Percentiles rank a stretch among this genome's conserved stretches.
These are phyloP conservation scores for Gastrodia elata DNA, from an alignment of 106 monocot species.

Conservation along the genomic window DNA sequence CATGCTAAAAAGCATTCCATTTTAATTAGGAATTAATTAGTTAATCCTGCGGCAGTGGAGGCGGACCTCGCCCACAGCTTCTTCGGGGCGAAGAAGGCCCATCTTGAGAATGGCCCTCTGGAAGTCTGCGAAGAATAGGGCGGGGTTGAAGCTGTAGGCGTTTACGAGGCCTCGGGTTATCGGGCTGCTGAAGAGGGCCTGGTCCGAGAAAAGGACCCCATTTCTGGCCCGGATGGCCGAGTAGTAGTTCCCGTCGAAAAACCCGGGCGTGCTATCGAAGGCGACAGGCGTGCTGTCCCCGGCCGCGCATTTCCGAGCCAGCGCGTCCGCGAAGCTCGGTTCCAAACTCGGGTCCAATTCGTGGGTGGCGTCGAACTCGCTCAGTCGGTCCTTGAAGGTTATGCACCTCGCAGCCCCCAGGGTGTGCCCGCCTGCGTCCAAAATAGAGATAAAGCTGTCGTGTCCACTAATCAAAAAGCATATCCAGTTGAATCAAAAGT, in stretches of 20 bases:
- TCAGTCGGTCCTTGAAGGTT: conserved; percentile 51
- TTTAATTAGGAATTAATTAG: conserved; percentile 1
- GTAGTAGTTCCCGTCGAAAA: conserved; percentile 69
- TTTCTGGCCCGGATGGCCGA: conserved; percentile 16
- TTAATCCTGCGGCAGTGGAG: conserved; percentile 50
- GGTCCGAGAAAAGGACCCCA: conserved; percentile 61
- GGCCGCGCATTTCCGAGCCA: conserved; percentile 22
- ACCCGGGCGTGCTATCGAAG: conserved; percentile 38
- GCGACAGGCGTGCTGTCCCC: conserved; percentile 39
- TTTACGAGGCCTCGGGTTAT: conserved; percentile 40
- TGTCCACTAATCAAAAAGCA: too few relatives aligned
- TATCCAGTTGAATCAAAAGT: too few relatives aligned
- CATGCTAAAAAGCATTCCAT: too few relatives aligned
- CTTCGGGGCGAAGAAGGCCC: conserved; percentile 69
- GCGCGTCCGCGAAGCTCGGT: conserved; percentile 15
- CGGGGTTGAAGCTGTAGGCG: conserved; percentile 48
- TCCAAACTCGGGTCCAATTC: conserved; percentile 45
- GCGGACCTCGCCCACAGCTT: conserved; percentile 48
- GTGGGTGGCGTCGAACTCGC: conserved; percentile 31
- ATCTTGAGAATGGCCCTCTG: conserved; percentile 66
- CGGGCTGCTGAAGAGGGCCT: conserved; percentile 35
- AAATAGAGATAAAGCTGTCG: too few relatives aligned
- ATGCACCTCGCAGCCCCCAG: conserved; percentile 58
- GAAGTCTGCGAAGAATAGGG: conserved; percentile 57
- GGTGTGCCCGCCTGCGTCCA: conserved; percentile 56